Percentiles rank a stretch among this genome's conserved stretches.
These are phyloP conservation scores for Holtermannia corniformis DNA, from an alignment of 768 basidiomycete genomes.

Conservation along the genomic window DNA sequence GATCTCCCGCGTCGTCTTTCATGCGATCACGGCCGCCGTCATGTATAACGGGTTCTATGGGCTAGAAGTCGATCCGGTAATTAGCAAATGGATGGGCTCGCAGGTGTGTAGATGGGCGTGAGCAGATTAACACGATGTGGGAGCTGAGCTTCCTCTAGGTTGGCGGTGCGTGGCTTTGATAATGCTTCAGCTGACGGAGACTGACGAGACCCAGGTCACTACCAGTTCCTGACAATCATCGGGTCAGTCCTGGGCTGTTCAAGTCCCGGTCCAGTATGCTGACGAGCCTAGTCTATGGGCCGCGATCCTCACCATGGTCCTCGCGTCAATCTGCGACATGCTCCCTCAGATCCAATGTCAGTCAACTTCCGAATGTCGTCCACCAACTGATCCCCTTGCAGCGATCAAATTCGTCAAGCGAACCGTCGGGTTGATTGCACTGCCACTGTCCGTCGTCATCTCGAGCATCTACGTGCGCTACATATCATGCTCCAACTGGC, in stretches of 20 bases:
- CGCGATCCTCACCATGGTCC: slow-evolving; percentile 45
- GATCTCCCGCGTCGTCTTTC: slow-evolving; percentile 25
- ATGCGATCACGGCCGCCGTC: slow-evolving; percentile 18
- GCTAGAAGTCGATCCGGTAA: slow-evolving; percentile 11
- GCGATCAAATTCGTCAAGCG: slow-evolving; percentile 50
- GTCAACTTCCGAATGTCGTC: slow-evolving; percentile 13
- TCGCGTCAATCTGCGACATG: slow-evolving; percentile 45
- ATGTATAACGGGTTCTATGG: slow-evolving; percentile 36
- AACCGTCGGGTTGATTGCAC: slow-evolving; percentile 52
- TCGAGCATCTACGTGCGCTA: slow-evolving; percentile 50
- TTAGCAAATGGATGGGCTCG: slow-evolving; percentile 16
- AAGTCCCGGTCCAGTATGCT: too few relatives aligned
- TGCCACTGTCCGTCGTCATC: slow-evolving; percentile 56
- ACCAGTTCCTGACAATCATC: slow-evolving; percentile 68
- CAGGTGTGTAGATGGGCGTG: slow-evolving; percentile 20
- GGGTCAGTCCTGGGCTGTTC: slow-evolving; percentile 46
- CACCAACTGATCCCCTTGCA: slow-evolving; percentile 23
- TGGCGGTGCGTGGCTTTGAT: slow-evolving; percentile 21
- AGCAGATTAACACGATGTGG: neutral
- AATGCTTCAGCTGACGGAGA: neutral
- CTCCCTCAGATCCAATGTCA: slow-evolving; percentile 42
- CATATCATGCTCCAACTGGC: neutral
- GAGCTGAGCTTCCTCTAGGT: slow-evolving; percentile 15
- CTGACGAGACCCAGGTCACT: slow-evolving; percentile 51
- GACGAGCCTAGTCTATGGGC: slow-evolving; percentile 36